Conservation (phyloP, 331 rosid genomes). For the Ulmus americana region DNA sequence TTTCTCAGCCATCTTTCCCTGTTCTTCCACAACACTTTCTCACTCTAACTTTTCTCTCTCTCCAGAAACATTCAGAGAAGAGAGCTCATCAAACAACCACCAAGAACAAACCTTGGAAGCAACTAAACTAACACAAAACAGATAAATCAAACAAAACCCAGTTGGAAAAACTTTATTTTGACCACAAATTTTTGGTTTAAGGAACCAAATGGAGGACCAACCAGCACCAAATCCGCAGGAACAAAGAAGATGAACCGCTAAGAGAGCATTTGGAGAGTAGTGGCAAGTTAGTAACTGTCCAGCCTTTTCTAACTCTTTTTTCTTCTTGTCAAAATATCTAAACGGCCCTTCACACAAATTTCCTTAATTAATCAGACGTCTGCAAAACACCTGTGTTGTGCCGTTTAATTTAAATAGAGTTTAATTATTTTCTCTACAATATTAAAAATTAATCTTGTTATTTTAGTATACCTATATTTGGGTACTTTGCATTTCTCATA, state of each 20-base stretch:
- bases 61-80: slow-evolving; percentile 36
- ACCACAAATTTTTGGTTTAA: slow-evolving; percentile 20
- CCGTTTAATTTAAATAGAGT: background rate
- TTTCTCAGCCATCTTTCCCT: slow-evolving; percentile 58
- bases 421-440: background rate
- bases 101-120: slow-evolving; percentile 29
- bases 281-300: slow-evolving; percentile 35
- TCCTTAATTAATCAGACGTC: background rate
- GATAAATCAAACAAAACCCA: slow-evolving; percentile 21
- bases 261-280: slow-evolving; percentile 13
- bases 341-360: background rate
- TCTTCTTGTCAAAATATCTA: background rate
- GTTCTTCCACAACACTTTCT: slow-evolving; percentile 10
- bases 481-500: no score
- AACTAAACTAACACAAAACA: background rate
- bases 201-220: slow-evolving; percentile 23
- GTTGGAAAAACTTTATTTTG: slow-evolving; percentile 32
- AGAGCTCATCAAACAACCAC: slow-evolving; percentile 20
- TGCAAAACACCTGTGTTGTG: background rate
- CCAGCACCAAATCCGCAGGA: slow-evolving; percentile 26
- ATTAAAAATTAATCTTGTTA: slow-evolving; percentile 1
- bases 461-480: background rate
- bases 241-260: slow-evolving; percentile 28
- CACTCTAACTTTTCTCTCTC: slow-evolving; percentile 31
- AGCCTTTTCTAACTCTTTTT: slow-evolving; percentile 8